Evolutionary conservation across 257 asterid genomes (phyloP).

Genomic region (Fraxinus pennsylvanica): DNA sequence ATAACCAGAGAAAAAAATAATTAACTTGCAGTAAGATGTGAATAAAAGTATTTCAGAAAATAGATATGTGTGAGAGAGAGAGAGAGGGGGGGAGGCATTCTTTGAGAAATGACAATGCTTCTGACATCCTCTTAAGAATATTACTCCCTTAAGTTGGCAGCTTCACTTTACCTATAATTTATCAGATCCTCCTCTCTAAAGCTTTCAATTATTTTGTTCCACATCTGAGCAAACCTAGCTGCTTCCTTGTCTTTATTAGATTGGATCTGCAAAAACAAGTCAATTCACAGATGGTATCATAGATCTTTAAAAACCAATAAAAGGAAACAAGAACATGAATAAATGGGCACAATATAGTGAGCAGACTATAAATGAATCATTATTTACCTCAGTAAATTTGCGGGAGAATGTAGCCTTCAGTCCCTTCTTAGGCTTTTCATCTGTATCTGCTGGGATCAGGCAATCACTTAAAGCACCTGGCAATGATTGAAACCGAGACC

Average conservation of each 20-base stretch:
- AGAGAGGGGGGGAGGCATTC: neutral
- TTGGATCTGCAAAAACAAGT: slow-evolving; percentile 55
- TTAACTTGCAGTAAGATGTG: neutral
- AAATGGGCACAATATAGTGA: neutral
- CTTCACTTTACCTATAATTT: slow-evolving; percentile 54
- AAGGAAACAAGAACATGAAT: slow-evolving; percentile 15
- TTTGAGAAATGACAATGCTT: slow-evolving; percentile 12
- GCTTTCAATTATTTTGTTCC: slow-evolving; percentile 96
- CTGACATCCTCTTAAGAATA: neutral
- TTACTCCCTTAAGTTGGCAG: slow-evolving; percentile 9
- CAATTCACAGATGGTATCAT: slow-evolving; percentile 18
- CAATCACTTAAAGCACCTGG: slow-evolving; percentile 90
- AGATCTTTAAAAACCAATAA: slow-evolving; percentile 17
- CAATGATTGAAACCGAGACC: slow-evolving; percentile 86
- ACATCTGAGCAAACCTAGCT: slow-evolving; percentile 91
- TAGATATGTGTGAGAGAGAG: neutral
- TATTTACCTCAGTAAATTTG: slow-evolving; percentile 67
- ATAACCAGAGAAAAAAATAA: neutral
- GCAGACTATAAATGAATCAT: slow-evolving; percentile 18
- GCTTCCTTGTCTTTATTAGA: slow-evolving; percentile 78
- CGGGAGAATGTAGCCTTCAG: slow-evolving; percentile 76
- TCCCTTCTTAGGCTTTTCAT: slow-evolving; percentile 64
- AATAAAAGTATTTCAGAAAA: slow-evolving; percentile 3
- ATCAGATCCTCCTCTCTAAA: slow-evolving; percentile 97
- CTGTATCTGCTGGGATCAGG: slow-evolving; percentile 75